Evolutionary conservation across 805 yeast genomes (phyloP).

Genomic region (Barnettozyma botsteinii): DNA sequence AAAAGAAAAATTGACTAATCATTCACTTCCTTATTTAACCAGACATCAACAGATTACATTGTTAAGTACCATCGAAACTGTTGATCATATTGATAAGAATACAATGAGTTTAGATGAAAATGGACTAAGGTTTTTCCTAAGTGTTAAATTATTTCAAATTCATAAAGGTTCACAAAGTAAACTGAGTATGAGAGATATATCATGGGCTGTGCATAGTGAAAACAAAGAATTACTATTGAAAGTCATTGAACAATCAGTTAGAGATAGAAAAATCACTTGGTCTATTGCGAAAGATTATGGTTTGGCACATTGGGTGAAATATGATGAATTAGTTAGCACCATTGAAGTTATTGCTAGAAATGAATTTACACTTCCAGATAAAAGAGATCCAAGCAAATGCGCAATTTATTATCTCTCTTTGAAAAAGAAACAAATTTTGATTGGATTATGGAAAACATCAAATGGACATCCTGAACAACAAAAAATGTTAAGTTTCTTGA

Average conservation of each 20-base stretch:
- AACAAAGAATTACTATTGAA: conserved; percentile 62
- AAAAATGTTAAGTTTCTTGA: conserved; percentile 72
- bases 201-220: conserved; percentile 83
- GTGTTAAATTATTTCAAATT: conserved; percentile 59
- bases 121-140: conserved; percentile 67
- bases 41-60: conserved; percentile 89
- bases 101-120: conserved; percentile 35
- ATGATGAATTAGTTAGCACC: conserved; percentile 39
- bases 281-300: conserved; percentile 52
- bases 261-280: conserved; percentile 51
- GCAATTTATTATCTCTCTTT: conserved; percentile 75
- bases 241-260: conserved; percentile 38
- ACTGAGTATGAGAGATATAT: conserved; percentile 72
- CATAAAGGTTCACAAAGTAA: conserved; percentile 44
- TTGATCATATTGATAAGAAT: conserved; percentile 47
- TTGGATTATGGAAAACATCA: conserved; percentile 80
- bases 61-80: conserved; percentile 59
- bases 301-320: conserved; percentile 64
- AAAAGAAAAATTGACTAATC: conserved; percentile 53
- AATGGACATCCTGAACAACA: conserved; percentile 72
- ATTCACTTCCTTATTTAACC: conserved; percentile 72
- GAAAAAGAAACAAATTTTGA: conserved; percentile 64
- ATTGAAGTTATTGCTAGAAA: conserved; percentile 69
- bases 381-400: conserved; percentile 67
- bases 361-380: conserved; percentile 52